Conservation (phyloP, 805 yeast species). For the Candida qinlingensis region DNA sequence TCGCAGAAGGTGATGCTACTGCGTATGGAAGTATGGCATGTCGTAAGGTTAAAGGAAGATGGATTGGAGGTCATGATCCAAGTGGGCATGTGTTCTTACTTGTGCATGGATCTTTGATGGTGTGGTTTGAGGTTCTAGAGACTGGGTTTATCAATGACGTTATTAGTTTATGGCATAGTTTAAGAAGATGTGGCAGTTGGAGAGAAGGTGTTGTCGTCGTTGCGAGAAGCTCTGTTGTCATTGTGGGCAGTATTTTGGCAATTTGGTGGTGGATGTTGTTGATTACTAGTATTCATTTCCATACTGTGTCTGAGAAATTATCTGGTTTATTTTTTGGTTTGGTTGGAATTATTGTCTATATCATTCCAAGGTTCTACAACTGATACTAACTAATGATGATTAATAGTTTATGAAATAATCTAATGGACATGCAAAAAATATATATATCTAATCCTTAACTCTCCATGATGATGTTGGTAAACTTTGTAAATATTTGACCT, state of each 20-base stretch:
- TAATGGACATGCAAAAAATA: not conserved
- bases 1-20: constrained; percentile 1
- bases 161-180: not conserved
- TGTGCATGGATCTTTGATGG: constrained; percentile 56
- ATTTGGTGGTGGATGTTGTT: constrained; percentile 87
- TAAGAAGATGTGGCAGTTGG: not conserved
- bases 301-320: constrained; percentile 68
- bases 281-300: constrained; percentile 82
- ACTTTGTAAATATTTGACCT: constrained; percentile 60
- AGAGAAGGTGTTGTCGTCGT: not conserved
- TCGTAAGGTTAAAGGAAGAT: constrained; percentile 55
- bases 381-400: not conserved
- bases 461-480: constrained; percentile 80
- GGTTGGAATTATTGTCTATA: constrained; percentile 37
- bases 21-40: constrained; percentile 30
- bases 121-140: constrained; percentile 60
- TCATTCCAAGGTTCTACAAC: constrained; percentile 29
- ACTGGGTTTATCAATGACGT: constrained; percentile 25
- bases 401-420: not conserved
- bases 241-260: constrained; percentile 30
- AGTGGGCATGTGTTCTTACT: constrained; percentile 88
- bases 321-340: constrained; percentile 65
- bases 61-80: constrained; percentile 93
- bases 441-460: constrained; percentile 15
- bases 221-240: constrained; percentile 15